Percentiles rank a stretch among this genome's conserved stretches.
Conservation (phyloP, 1,139 yeast species). For the Komagataea norvegica region DNA sequence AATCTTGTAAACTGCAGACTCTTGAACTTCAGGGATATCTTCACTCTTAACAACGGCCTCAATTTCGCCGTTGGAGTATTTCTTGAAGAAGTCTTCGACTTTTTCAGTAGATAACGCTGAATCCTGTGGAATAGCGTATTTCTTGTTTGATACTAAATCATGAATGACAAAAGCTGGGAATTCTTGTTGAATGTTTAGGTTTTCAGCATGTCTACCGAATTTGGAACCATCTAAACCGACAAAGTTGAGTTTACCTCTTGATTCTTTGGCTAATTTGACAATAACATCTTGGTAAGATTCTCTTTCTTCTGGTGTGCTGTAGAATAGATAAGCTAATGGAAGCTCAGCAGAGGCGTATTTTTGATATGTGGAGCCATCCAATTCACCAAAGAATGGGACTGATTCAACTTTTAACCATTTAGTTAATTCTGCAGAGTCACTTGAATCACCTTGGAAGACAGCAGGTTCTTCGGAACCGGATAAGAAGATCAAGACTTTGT, state of each 20-base stretch:
- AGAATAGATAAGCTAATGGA: slow-evolving; percentile 89
- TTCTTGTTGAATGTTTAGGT: slow-evolving; percentile 77
- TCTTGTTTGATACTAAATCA: slow-evolving; percentile 59
- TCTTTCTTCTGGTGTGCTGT: slow-evolving; percentile 64
- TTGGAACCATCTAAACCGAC: slow-evolving; percentile 80
- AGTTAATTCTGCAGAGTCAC: slow-evolving; percentile 35
- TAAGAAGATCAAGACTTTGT: slow-evolving; percentile 26
- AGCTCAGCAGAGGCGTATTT: slow-evolving; percentile 64
- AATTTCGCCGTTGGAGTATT: slow-evolving; percentile 59
- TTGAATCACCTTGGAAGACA: slow-evolving; percentile 37
- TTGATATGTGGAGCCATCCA: slow-evolving; percentile 76
- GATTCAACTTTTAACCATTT: slow-evolving; percentile 64
- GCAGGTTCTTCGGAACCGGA: slow-evolving; percentile 36
- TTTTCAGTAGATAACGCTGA: slow-evolving; percentile 38
- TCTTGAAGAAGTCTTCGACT: slow-evolving; percentile 58
- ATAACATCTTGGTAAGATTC: slow-evolving; percentile 49
- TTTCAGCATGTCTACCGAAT: slow-evolving; percentile 86
- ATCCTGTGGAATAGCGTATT: slow-evolving; percentile 64
- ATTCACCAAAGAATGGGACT: slow-evolving; percentile 87
- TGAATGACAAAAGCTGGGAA: slow-evolving; percentile 93
- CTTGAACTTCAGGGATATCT: slow-evolving; percentile 76
- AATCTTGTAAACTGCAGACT: slow-evolving; percentile 66
- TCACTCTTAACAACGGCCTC: slow-evolving; percentile 80
- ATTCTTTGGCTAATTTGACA: slow-evolving; percentile 60
- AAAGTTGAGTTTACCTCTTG: slow-evolving; percentile 79